Base-by-base conservation (phyloP, 2,329 filamentous ascomycete genomes). In the Tolypocladium sp. region DNA sequence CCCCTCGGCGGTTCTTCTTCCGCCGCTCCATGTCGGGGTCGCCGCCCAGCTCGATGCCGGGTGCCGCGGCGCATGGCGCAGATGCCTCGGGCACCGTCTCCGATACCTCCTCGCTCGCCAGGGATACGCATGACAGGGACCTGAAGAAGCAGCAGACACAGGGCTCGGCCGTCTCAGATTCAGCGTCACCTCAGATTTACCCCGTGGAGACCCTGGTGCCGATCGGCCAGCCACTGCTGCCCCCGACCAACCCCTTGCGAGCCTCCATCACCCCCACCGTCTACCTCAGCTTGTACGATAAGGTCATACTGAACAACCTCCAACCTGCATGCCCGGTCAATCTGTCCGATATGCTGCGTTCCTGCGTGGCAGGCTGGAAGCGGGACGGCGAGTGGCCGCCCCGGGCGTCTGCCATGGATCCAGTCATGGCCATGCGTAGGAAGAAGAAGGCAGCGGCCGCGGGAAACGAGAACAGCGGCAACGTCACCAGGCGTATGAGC, bases 321-420 rank as follows among this genome's bases (percentile, higher is more conserved):
- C 90, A 91, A 3, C 93, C 93, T 0, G 88, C 89, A 1, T 90
- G 95, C 20, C 93, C 93, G 4, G 89, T 97, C 68, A 97, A 96
- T 66, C 82, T 97, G 0, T 77, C 82, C 37, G 91, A 96, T 66
- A 87, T 97, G 76, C 85, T 90, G 27, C 82, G 85, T 12, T 85
- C 90, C 15, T 89, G 93, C 64, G 92, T 97, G 1, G 82, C 88
- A 35, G 93, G 93, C 51, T 97, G 93, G 93, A 96, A 95, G 73
- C 82, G 90, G 46, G 91, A 94, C 67, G 92, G 92, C 20, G 91
- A 96, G 72, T 97, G 93, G 93, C 92, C 93, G 5, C 91, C 22
- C 68, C 80, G 54, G 65, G 78, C 53, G 77, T 82, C 67, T 71
- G 79, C 62, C 76, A 59, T 74, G 65, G 58, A 73, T 67, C 61